Evolutionary conservation across 2,329 filamentous ascomycete genomes (phyloP).

Genomic region (Verticillium klebahnii): DNA sequence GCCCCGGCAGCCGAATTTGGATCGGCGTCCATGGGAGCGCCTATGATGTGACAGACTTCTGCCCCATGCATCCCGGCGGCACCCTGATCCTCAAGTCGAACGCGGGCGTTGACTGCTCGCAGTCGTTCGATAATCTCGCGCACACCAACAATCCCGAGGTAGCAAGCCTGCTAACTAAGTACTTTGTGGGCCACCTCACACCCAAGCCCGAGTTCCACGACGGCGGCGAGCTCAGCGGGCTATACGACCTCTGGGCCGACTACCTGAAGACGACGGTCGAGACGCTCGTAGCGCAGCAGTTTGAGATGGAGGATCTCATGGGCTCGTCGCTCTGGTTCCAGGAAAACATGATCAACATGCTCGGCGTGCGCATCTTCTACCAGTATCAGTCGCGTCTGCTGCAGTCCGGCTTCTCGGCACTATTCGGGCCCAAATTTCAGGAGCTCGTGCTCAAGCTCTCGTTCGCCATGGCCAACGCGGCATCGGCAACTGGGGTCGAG

Average conservation of each 20-base stretch:
- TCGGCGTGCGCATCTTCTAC: conserved; percentile 47
- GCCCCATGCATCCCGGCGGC: conserved; percentile 48
- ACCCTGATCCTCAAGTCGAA: conserved; percentile 50
- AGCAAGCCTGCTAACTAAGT: conserved; percentile 46
- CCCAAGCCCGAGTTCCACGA: conserved; percentile 44
- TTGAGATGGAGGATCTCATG: conserved; percentile 48
- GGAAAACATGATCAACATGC: conserved; percentile 40
- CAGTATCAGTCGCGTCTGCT: conserved; percentile 47
- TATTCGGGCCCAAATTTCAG: conserved; percentile 47
- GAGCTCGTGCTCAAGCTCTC: conserved; percentile 49
- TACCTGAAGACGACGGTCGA: conserved; percentile 46
- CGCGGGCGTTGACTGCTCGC: conserved; percentile 47
- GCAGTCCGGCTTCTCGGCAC: conserved; percentile 43
- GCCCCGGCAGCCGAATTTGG: conserved; percentile 40
- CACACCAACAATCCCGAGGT: conserved; percentile 53
- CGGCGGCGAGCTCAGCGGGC: conserved; percentile 33
- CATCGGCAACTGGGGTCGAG: conserved; percentile 20
- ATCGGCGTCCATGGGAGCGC: conserved; percentile 48
- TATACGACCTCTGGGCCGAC: conserved; percentile 46
- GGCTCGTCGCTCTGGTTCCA: conserved; percentile 42
- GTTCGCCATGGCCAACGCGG: conserved; percentile 40
- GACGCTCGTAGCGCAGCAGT: conserved; percentile 46
- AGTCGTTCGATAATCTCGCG: conserved; percentile 48
- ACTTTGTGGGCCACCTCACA: conserved; percentile 47
- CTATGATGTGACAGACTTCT: conserved; percentile 50